Conservation (phyloP, 2,329 filamentous ascomycete genomes). For the Ophiocordyceps robertsii region DNA sequence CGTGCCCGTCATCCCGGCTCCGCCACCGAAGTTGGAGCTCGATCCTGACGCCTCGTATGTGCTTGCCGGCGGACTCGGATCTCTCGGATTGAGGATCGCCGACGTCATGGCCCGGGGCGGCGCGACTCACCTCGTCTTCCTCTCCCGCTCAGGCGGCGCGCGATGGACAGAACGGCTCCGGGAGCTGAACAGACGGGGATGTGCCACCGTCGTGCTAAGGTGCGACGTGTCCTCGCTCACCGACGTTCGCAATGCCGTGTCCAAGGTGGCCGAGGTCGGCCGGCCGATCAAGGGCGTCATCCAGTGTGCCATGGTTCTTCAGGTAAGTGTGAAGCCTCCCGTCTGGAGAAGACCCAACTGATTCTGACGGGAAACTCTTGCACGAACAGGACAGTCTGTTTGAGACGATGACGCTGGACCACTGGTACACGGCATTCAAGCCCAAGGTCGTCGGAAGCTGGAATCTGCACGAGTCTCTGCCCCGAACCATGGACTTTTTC, state of each 20-base stretch:
- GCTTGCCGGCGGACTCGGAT: constrained; percentile 34
- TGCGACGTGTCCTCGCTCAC: not conserved
- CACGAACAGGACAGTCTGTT: constrained; percentile 13
- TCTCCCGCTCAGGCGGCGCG: constrained; percentile 10
- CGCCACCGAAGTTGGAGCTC: not conserved
- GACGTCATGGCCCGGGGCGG: constrained; percentile 14
- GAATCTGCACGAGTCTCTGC: constrained; percentile 15
- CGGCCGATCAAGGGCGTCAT: constrained; percentile 3
- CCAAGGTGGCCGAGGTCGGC: not conserved
- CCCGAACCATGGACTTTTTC: constrained; percentile 21
- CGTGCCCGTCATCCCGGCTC: not conserved
- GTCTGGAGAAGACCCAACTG: no score
- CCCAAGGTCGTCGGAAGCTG: constrained; percentile 18
- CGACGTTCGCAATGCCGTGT: not conserved
- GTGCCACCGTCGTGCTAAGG: not conserved
- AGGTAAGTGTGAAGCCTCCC: not conserved
- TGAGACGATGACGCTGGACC: constrained; percentile 10
- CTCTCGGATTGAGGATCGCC: constrained; percentile 31
- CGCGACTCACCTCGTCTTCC: constrained; percentile 12
- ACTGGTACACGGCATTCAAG: constrained; percentile 8
- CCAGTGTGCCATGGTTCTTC: constrained; percentile 13
- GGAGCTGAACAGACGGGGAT: not conserved
- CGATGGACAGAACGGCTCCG: constrained; percentile 1
- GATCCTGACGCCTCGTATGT: constrained; percentile 27
- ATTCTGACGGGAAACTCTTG: no score